phyloP scores from a whole-genome alignment of 2,329 filamentous ascomycete genomes.

The Colletotrichum sp. region DNA sequence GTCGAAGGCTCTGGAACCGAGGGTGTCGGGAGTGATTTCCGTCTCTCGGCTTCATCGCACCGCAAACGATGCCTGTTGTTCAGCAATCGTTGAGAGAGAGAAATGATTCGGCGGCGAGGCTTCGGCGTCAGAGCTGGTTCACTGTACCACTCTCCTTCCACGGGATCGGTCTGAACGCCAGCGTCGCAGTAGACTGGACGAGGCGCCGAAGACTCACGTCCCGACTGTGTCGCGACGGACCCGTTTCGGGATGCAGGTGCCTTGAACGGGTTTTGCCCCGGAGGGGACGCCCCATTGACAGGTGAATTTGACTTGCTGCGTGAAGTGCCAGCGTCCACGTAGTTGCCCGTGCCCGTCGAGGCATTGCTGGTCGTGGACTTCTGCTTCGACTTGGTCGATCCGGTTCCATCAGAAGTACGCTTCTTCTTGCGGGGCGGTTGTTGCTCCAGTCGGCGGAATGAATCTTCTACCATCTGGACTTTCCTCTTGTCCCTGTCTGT shows the following conservation, averaged over 20 bases:
- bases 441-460: slow-evolving; percentile 67
- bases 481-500: slow-evolving; percentile 73
- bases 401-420: slow-evolving; percentile 60
- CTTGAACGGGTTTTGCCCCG: slow-evolving; percentile 31
- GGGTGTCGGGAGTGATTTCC: slow-evolving; percentile 31
- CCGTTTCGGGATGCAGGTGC: slow-evolving; percentile 30
- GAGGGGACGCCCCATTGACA: slow-evolving; percentile 44
- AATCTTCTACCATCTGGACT: slow-evolving; percentile 68
- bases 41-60: slow-evolving; percentile 43
- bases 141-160: slow-evolving; percentile 59
- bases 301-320: slow-evolving; percentile 61
- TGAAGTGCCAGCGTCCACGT: slow-evolving; percentile 59
- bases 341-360: slow-evolving; percentile 33
- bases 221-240: slow-evolving; percentile 35
- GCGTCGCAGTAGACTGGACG: slow-evolving; percentile 55
- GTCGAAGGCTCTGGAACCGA: slow-evolving; percentile 30
- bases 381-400: slow-evolving; percentile 29
- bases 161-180: slow-evolving; percentile 60
- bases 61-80: slow-evolving; percentile 51
- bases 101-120: slow-evolving; percentile 54
- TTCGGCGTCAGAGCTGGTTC: slow-evolving; percentile 37
- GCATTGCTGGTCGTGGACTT: slow-evolving; percentile 25
- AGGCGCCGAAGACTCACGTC: slow-evolving; percentile 42
- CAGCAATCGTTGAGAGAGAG: slow-evolving; percentile 58
- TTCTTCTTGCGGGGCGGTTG: slow-evolving; percentile 67